These are phyloP conservation scores for Xylaria venustula DNA, from an alignment of 495 filamentous ascomycete species.

Conservation along the genomic window DNA sequence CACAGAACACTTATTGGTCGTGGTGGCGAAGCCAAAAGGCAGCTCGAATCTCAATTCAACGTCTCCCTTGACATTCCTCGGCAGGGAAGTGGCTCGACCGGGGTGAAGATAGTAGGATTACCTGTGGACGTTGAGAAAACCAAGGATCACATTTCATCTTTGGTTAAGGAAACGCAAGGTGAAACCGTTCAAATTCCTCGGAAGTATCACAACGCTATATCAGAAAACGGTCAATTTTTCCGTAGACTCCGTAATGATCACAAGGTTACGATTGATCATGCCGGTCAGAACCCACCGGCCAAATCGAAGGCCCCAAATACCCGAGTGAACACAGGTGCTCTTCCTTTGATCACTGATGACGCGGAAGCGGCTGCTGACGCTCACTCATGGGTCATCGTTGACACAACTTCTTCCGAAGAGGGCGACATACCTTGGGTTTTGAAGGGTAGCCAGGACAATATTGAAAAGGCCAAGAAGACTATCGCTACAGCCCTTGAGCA, in stretches of 20 bases:
- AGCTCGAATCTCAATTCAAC: constrained; percentile 85
- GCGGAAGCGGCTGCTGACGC: constrained; percentile 55
- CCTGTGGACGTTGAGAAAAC: constrained; percentile 77
- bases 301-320: constrained; percentile 52
- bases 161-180: constrained; percentile 84
- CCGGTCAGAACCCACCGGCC: constrained; percentile 68
- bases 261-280: constrained; percentile 87
- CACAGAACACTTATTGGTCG: constrained; percentile 90
- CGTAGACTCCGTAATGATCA: constrained; percentile 77
- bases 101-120: constrained; percentile 79
- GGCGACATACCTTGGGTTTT: constrained; percentile 91
- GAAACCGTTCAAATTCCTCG: constrained; percentile 81
- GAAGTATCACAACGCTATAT: constrained; percentile 74
- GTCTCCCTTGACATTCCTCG: constrained; percentile 88
- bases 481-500: constrained; percentile 69
- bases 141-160: constrained; percentile 73
- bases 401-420: constrained; percentile 55
- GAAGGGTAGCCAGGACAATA: constrained; percentile 68
- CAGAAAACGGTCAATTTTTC: constrained; percentile 92
- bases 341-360: constrained; percentile 90
- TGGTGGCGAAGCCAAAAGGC: constrained; percentile 78
- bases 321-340: constrained; percentile 52
- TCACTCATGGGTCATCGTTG: constrained; percentile 79
- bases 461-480: constrained; percentile 72
- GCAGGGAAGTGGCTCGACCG: constrained; percentile 64